Evolutionary conservation across 2,329 filamentous ascomycete species (phyloP).

Genomic region (Colletotrichum godetiae): DNA sequence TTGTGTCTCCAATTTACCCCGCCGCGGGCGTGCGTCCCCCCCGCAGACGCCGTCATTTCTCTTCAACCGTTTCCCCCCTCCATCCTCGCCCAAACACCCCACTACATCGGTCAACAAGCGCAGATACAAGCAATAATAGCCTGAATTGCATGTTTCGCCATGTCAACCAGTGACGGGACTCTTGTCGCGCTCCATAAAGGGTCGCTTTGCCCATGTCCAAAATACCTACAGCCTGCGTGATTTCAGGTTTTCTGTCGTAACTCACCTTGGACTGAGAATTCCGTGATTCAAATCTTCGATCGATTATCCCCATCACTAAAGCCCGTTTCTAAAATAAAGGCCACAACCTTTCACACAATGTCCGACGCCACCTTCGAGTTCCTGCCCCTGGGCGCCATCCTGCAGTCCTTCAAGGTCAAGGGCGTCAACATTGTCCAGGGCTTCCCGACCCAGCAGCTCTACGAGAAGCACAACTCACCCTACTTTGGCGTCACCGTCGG

Average conservation of each 20-base stretch:
- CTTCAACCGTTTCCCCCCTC: slow-evolving; percentile 11
- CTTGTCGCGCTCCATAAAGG: not conserved
- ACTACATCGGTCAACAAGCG: slow-evolving; percentile 24
- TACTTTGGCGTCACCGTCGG: slow-evolving; percentile 97
- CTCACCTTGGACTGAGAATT: not conserved
- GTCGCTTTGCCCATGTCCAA: not conserved
- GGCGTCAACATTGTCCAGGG: slow-evolving; percentile 89
- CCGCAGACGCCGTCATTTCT: slow-evolving; percentile 23
- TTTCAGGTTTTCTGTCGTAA: not conserved
- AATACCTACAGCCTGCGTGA: not conserved
- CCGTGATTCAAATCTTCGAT: not conserved
- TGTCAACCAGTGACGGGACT: slow-evolving; percentile 4
- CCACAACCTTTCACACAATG: slow-evolving; percentile 44
- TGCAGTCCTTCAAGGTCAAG: slow-evolving; percentile 83
- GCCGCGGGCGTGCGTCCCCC: slow-evolving; percentile 23
- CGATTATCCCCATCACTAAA: not conserved
- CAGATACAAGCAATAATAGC: slow-evolving; percentile 30
- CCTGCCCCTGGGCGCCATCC: slow-evolving; percentile 80
- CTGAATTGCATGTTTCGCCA: slow-evolving; percentile 26
- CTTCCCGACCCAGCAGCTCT: slow-evolving; percentile 81
- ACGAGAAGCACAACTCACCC: slow-evolving; percentile 78
- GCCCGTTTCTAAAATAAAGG: not conserved
- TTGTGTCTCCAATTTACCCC: slow-evolving; percentile 35
- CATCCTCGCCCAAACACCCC: slow-evolving; percentile 20
- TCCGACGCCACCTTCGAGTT: slow-evolving; percentile 69